A percentile compares a stretch with the other conserved stretches of the same genome.
These are phyloP conservation scores for Shiraia sp. DNA, from an alignment of 2,329 filamentous ascomycete species.

Conservation along the genomic window DNA sequence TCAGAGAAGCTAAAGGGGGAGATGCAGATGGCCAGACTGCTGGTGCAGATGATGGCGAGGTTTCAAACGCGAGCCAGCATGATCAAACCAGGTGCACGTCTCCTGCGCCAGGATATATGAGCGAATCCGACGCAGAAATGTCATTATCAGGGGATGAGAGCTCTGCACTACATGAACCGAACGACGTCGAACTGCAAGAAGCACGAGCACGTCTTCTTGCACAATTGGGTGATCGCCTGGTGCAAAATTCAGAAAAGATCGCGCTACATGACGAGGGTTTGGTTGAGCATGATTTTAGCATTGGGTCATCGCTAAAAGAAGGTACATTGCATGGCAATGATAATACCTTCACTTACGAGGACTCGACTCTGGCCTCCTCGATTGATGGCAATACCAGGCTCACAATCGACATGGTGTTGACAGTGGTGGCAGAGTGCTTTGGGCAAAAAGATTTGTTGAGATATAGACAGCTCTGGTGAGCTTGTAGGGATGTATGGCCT, in stretches of 20 bases:
- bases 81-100: neutral
- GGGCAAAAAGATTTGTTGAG: slow-evolving; percentile 85
- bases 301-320: neutral
- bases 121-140: slow-evolving; percentile 22
- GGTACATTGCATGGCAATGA: neutral
- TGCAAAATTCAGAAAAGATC: slow-evolving; percentile 14
- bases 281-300: too few species aligned
- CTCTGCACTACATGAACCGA: slow-evolving; percentile 7
- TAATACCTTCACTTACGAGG: neutral
- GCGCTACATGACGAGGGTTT: neutral
- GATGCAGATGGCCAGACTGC: slow-evolving; percentile 2
- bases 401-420: slow-evolving; percentile 92
- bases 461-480: slow-evolving; percentile 59
- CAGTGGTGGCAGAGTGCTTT: slow-evolving; percentile 83
- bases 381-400: slow-evolving; percentile 56
- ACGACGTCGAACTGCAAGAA: slow-evolving; percentile 50
- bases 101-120: slow-evolving; percentile 1
- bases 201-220: slow-evolving; percentile 54
- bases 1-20: slow-evolving; percentile 10
- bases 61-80: neutral
- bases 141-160: slow-evolving; percentile 26
- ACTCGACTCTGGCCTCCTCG: slow-evolving; percentile 22
- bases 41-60: slow-evolving; percentile 1
- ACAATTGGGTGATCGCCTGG: slow-evolving; percentile 41
- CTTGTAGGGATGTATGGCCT: too few species aligned